Percentiles rank a stretch among this genome's conserved stretches.
These are phyloP conservation scores for Gossypium gossypioides DNA, from an alignment of 441 rosid genomes.

Conservation along the genomic window DNA sequence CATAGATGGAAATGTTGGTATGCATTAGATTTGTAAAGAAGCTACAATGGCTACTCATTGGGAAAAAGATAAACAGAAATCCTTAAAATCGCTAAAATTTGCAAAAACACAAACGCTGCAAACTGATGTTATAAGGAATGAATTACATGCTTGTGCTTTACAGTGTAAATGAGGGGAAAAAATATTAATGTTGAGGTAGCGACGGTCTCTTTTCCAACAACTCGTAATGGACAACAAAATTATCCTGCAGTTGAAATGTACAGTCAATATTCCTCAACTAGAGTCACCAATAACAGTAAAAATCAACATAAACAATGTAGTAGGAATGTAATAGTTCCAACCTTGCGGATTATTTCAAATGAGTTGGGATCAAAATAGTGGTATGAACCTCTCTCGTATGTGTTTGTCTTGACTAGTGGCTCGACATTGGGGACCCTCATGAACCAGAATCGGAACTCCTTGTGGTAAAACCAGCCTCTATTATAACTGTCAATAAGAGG, in stretches of 20 bases:
- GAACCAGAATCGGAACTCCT: conserved; percentile 71
- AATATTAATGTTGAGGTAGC: conserved; percentile 49
- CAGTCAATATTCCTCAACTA: background rate
- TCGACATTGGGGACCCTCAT: conserved; percentile 58
- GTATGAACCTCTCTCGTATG: conserved; percentile 84
- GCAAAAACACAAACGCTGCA: conserved; percentile 27
- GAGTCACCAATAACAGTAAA: background rate
- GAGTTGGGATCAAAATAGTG: conserved; percentile 72
- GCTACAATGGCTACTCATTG: background rate
- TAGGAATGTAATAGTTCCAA: conserved; percentile 14
- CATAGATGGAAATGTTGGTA: background rate
- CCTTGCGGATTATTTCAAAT: conserved; percentile 70
- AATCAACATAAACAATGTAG: background rate
- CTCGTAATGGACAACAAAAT: conserved; percentile 70
- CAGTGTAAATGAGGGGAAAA: background rate
- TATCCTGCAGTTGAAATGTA: conserved; percentile 55
- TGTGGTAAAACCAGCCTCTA: conserved; percentile 90
- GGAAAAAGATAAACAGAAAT: background rate
- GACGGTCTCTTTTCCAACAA: conserved; percentile 74
- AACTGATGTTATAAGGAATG: conserved; percentile 25
- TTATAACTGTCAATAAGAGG: conserved; percentile 45
- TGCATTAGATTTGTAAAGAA: background rate
- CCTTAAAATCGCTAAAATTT: conserved; percentile 21
- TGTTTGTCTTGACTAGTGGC: conserved; percentile 69
- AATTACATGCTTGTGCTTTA: background rate